Evolutionary conservation across 306 rosid species (phyloP).

Genomic region (Nissolia schottii): DNA sequence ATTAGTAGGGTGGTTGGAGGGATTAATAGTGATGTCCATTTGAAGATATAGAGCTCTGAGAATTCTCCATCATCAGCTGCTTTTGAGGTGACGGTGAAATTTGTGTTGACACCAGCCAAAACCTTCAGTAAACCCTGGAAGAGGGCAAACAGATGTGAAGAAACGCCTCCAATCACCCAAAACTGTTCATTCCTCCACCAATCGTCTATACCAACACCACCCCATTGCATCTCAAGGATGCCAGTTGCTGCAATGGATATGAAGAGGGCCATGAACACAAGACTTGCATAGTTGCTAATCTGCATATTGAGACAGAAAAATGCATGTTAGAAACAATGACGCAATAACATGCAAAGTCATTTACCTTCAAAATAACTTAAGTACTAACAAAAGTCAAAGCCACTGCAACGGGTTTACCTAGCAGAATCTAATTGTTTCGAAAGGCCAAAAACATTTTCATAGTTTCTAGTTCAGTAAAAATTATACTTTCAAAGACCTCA

Average conservation of each 20-base stretch:
- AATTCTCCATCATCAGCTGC: conserved; percentile 94
- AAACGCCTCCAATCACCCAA: conserved; percentile 97
- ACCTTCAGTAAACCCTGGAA: conserved; percentile 92
- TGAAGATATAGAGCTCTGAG: conserved; percentile 90
- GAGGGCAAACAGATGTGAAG: conserved; percentile 89
- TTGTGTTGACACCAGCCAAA: conserved; percentile 87
- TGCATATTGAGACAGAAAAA: conserved; percentile 31
- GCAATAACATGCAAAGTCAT: background rate
- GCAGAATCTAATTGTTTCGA: background rate
- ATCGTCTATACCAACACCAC: conserved; percentile 83
- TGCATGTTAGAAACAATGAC: background rate
- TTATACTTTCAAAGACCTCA: background rate
- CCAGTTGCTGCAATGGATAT: conserved; percentile 87
- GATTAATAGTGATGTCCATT: conserved; percentile 85
- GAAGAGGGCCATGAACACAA: conserved; percentile 88
- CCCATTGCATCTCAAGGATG: conserved; percentile 98
- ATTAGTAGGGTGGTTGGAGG: conserved; percentile 80
- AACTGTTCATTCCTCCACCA: conserved; percentile 99
- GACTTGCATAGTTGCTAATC: conserved; percentile 96
- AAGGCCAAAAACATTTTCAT: background rate
- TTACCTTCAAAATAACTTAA: background rate
- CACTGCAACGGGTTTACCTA: background rate
- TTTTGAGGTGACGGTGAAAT: conserved; percentile 92
- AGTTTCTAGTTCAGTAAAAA: background rate
- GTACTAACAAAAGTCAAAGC: background rate